Evolutionary conservation across 345 rosid species (phyloP).

Genomic region (Ceriops zippeliana): DNA sequence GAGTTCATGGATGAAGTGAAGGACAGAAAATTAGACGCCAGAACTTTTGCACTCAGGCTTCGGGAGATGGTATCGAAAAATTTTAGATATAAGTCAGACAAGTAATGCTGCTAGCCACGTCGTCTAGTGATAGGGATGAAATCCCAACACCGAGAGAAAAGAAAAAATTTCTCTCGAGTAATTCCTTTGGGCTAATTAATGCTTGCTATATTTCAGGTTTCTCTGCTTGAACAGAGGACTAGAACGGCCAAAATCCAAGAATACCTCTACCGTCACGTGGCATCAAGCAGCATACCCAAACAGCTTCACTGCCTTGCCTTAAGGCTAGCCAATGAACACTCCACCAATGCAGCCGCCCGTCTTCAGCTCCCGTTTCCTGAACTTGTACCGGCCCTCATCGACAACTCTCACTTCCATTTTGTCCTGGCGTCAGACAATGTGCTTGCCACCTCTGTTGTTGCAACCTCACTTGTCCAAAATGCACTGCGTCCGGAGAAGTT

Average conservation of each 20-base stretch:
- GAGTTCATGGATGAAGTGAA: conserved; percentile 72
- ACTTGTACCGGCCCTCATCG: conserved; percentile 79
- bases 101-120: too few relatives aligned
- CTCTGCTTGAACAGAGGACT: conserved; percentile 80
- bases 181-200: neutral
- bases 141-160: too few relatives aligned
- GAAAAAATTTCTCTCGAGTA: too few relatives aligned
- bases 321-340: conserved; percentile 78
- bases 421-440: conserved; percentile 92
- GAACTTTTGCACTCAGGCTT: conserved; percentile 77
- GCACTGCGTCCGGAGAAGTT: conserved; percentile 58
- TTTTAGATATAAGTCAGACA: neutral
- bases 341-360: conserved; percentile 91
- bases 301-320: conserved; percentile 86
- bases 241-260: conserved; percentile 92
- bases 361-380: conserved; percentile 82
- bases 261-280: conserved; percentile 82
- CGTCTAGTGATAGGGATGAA: too few relatives aligned
- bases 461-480: conserved; percentile 63
- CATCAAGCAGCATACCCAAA: conserved; percentile 94
- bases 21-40: conserved; percentile 57
- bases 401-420: conserved; percentile 73
- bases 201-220: conserved; percentile 36
- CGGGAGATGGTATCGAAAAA: conserved; percentile 64
- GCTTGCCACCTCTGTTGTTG: conserved; percentile 90